phyloP scores from a whole-genome alignment of 2,329 filamentous ascomycete genomes.

The Ceratocystis papillata region DNA sequence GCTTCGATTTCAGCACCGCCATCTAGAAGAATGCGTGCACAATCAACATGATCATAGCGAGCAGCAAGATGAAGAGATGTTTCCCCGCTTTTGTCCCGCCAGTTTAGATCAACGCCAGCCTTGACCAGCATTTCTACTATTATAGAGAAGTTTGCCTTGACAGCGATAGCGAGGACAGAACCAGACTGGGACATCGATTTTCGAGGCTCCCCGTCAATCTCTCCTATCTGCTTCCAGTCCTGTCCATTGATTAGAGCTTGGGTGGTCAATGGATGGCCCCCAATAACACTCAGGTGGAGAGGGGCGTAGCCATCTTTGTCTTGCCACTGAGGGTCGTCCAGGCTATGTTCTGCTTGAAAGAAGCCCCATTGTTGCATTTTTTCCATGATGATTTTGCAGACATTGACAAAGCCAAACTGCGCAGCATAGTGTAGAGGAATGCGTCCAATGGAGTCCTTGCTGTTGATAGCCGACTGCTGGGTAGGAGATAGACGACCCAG shows the following conservation, averaged over 20 bases:
- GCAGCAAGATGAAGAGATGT: conserved; percentile 87
- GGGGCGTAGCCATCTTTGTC: conserved; percentile 86
- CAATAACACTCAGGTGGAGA: conserved; percentile 82
- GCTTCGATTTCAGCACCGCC: conserved; percentile 68
- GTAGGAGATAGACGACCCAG: conserved; percentile 57
- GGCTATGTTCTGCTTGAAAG: conserved; percentile 72
- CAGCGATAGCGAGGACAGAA: conserved; percentile 75
- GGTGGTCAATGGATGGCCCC: conserved; percentile 79
- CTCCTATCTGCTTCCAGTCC: conserved; percentile 54
- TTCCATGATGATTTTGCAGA: conserved; percentile 76
- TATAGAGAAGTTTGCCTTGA: conserved; percentile 70
- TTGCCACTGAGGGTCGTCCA: conserved; percentile 82
- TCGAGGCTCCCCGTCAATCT: conserved; percentile 52
- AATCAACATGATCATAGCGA: conserved; percentile 73
- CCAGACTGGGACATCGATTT: conserved; percentile 67
- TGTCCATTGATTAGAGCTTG: conserved; percentile 70
- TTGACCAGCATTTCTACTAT: conserved; percentile 84
- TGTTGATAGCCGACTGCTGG: conserved; percentile 57
- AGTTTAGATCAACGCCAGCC: conserved; percentile 85
- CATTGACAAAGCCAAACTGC: conserved; percentile 85
- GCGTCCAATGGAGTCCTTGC: conserved; percentile 67
- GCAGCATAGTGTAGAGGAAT: conserved; percentile 87
- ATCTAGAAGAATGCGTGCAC: conserved; percentile 62
- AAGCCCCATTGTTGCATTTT: conserved; percentile 83
- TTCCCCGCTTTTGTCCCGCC: conserved; percentile 80